These are phyloP conservation scores for Laetiporus sulphureus DNA, from an alignment of 1,284 basidiomycete genomes.

Conservation along the genomic window DNA sequence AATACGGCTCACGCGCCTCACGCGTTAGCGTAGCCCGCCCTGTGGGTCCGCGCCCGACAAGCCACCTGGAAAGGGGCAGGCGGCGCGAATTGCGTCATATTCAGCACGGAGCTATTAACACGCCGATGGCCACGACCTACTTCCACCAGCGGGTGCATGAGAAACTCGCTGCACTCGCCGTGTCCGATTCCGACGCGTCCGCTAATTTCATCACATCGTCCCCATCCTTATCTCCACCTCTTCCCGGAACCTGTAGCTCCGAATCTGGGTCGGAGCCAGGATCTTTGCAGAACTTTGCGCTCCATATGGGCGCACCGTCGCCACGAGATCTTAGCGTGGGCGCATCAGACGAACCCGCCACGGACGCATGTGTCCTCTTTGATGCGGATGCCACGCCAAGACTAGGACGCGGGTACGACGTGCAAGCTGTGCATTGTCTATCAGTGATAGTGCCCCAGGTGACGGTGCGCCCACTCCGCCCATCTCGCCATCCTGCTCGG, in stretches of 20 bases:
- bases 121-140: background rate
- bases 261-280: no score
- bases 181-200: background rate
- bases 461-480: background rate
- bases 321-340: no score
- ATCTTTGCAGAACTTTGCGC: no score
- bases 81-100: background rate
- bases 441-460: no score
- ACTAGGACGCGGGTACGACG: background rate
- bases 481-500: background rate
- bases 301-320: no score
- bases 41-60: background rate
- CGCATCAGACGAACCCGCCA: no score
- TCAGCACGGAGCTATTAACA: background rate
- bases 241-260: no score
- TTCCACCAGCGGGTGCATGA: background rate
- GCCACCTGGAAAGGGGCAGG: background rate
- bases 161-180: background rate
- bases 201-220: no score
- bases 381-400: background rate
- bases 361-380: no score
- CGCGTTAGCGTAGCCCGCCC: slow-evolving; percentile 3
- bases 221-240: no score
- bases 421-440: no score
- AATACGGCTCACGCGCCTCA: slow-evolving; percentile 3